Conservation (phyloP, 169 alveolate genomes). For the Cystoisospora suis region DNA sequence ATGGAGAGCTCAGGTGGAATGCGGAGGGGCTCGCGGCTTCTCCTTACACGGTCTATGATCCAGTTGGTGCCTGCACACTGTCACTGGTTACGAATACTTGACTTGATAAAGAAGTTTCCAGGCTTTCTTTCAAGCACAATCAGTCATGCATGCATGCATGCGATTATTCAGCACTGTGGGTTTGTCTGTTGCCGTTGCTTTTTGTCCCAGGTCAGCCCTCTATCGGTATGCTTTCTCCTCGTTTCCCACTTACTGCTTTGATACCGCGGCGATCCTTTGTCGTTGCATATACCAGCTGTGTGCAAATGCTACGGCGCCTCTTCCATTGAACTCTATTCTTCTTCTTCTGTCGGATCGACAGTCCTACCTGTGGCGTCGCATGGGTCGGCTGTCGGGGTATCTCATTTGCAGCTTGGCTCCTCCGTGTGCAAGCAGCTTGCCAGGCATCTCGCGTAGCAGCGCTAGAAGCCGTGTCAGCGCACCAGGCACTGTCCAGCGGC, state of each 20-base stretch:
- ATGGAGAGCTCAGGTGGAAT: too few species aligned
- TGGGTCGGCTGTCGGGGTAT: slow-evolving; percentile 33
- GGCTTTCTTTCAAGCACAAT: too few species aligned
- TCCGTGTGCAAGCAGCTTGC: too few species aligned
- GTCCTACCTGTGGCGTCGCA: slow-evolving; percentile 27
- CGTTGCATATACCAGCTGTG: slow-evolving; percentile 34
- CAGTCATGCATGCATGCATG: too few species aligned
- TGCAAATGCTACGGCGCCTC: background rate
- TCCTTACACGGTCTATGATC: too few species aligned
- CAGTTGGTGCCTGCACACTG: too few species aligned
- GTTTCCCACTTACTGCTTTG: background rate
- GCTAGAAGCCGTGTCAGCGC: background rate
- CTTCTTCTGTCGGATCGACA: background rate
- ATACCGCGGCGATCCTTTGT: slow-evolving; percentile 8
- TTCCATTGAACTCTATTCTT: background rate
- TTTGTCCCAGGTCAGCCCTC: background rate
- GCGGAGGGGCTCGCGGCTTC: too few species aligned
- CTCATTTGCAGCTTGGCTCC: too few species aligned
- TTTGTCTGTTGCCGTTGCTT: background rate
- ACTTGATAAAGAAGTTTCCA: too few species aligned
- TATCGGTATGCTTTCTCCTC: slow-evolving; percentile 32
- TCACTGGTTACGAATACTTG: too few species aligned
- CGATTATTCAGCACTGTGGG: background rate
- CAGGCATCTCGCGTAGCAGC: too few species aligned
- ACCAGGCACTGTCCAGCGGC: background rate